phyloP scores from a whole-genome alignment of 192 early-diverging fungal species.

The Backusella mclennaniae region DNA sequence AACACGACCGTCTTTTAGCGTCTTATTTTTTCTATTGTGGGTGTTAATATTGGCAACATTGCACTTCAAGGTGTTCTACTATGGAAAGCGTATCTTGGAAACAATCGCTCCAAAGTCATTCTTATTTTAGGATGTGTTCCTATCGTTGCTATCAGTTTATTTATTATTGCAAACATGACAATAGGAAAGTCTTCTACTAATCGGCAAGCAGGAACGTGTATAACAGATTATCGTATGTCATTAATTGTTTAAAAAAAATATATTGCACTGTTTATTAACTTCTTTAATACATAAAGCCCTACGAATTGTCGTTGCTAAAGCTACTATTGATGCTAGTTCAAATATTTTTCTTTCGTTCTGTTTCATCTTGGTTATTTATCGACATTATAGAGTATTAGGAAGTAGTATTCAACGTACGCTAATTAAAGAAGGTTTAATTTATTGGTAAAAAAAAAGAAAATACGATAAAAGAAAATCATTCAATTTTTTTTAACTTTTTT shows the following conservation, averaged over 20 bases:
- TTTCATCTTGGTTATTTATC: conserved; percentile 34
- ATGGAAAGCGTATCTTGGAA: conserved; percentile 36
- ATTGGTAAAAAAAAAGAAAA: conserved; percentile 18
- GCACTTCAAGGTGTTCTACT: conserved; percentile 23
- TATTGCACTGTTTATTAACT: neutral
- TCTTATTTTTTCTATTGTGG: conserved; percentile 28
- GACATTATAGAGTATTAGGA: conserved; percentile 29
- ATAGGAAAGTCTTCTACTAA: conserved; percentile 15
- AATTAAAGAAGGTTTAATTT: conserved; percentile 30
- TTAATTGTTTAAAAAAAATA: neutral
- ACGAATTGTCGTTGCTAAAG: conserved; percentile 24
- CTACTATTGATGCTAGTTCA: conserved; percentile 22
- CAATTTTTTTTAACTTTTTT: neutral
- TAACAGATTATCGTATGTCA: conserved; percentile 25
- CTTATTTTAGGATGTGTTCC: conserved; percentile 16
- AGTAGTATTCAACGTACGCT: conserved; percentile 31
- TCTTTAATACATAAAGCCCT: conserved; percentile 5
- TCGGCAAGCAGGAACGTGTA: conserved; percentile 12
- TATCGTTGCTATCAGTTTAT: conserved; percentile 20
- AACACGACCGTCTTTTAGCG: conserved; percentile 12
- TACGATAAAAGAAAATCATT: neutral
- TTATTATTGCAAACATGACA: conserved; percentile 26
- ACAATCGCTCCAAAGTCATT: conserved; percentile 29
- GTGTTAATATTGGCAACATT: conserved; percentile 32
- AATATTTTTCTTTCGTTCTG: conserved; percentile 30